Evolutionary conservation across 148 eudicot genomes (phyloP).

Genomic region (Oxyria digyna): DNA sequence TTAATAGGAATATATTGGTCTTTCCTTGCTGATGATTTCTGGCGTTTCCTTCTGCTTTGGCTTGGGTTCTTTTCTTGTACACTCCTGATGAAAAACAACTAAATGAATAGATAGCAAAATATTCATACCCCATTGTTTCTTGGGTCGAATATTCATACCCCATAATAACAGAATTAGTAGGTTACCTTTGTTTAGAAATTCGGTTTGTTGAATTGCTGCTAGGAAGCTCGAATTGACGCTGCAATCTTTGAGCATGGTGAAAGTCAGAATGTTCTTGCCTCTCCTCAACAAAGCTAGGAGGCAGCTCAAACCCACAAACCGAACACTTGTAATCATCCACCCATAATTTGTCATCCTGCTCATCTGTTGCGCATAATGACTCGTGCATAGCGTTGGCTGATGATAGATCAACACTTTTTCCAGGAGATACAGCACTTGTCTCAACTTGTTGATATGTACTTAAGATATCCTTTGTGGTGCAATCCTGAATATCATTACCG

Average conservation of each 20-base stretch:
- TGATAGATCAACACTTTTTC: slow-evolving; percentile 13
- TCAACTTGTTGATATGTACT: slow-evolving; percentile 19
- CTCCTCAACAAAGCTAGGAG: slow-evolving; percentile 65
- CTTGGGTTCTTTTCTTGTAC: slow-evolving; percentile 35
- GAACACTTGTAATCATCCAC: slow-evolving; percentile 77
- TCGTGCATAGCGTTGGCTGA: slow-evolving; percentile 13
- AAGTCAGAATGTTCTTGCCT: slow-evolving; percentile 94
- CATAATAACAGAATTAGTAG: neutral
- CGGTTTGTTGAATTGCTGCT: slow-evolving; percentile 18
- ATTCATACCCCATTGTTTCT: neutral
- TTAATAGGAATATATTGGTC: slow-evolving; percentile 68
- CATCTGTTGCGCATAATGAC: slow-evolving; percentile 29
- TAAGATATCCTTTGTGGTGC: slow-evolving; percentile 16
- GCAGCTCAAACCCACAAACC: slow-evolving; percentile 73
- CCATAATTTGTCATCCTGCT: slow-evolving; percentile 38
- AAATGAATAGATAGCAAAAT: neutral
- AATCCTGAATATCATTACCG: neutral
- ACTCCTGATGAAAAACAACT: slow-evolving; percentile 23
- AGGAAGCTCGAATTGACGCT: slow-evolving; percentile 54
- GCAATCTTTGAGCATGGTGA: slow-evolving; percentile 78
- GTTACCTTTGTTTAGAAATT: slow-evolving; percentile 40
- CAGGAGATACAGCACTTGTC: slow-evolving; percentile 11
- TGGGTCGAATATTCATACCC: neutral
- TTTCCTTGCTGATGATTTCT: slow-evolving; percentile 29
- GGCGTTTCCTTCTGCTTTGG: slow-evolving; percentile 50